Base-by-base conservation (phyloP, 805 yeast genomes). In the Teunomyces funiuensis region DNA sequence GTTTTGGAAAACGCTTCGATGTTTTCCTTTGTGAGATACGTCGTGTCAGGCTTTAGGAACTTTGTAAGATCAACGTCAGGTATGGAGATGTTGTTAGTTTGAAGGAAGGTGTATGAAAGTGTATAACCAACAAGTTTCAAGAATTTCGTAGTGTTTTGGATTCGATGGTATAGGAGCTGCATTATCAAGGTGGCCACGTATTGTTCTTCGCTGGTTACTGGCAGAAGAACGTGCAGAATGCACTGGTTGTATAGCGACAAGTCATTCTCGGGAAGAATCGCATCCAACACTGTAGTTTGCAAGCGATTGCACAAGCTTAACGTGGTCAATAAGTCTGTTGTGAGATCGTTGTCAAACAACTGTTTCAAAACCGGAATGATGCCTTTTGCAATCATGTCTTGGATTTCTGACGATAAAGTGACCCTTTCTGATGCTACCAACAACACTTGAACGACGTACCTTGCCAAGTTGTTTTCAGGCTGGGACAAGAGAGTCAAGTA, bases 111-210 rank as follows among this genome's bases (percentile, higher is more conserved):
- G 14, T 43, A 38, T 8, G 50, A 50, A 26, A 49, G 45, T 6
- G 45, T 22, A 33, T 43, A 55, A 4, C 66, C 66, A 3, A 57
- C 53, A 6, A 50, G 36, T n/a, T 53, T 54, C 13, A 60, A 39
- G 42, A 57, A 60, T 14, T 31, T 14, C 2, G 13, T 10, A 6
- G 34, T 31, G 25, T 23, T 6, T 2, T 20, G 14, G 13, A 15
- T 17, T 6, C 19, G 34, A 16, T 14, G 34, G 15, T 31, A 25
- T 14, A 31, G 20, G 14, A 31, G 19, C 23, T 18, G 34, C 19
- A 31, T 14, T 5, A 19, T 20, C 6, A 31, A 25, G 6, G 25
- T 18, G 11, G 34, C 34, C 3, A n/a, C 10, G 25, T 10, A 14
- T 2, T 31, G 30, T 28, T 28, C 8, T 9, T 28, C 30, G 11